Evolutionary conservation across 192 early-diverging fungal species (phyloP).

Genomic region (Jimgerdemannia lactiflua): DNA sequence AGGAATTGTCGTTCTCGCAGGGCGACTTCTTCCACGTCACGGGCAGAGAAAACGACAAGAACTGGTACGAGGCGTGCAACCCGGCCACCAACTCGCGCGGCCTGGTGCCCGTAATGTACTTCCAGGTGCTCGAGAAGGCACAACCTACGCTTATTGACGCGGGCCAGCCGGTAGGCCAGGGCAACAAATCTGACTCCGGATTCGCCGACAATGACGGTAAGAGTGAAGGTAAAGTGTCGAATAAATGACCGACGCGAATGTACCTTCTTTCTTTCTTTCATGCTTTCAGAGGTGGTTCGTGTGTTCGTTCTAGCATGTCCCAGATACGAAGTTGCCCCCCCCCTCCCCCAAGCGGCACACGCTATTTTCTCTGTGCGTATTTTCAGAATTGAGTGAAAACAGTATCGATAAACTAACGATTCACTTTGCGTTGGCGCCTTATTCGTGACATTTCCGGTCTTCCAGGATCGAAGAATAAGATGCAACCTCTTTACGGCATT

Average conservation of each 20-base stretch:
- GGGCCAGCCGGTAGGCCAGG: background rate
- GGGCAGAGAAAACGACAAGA: slow-evolving; percentile 62
- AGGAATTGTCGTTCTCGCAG: slow-evolving; percentile 69
- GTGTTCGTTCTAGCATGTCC: background rate
- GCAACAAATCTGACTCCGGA: slow-evolving; percentile 12
- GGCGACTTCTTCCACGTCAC: slow-evolving; percentile 77
- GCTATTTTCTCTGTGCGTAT: no score
- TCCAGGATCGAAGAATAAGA: background rate
- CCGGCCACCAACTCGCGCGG: slow-evolving; percentile 69
- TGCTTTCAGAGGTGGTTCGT: background rate
- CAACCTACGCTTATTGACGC: slow-evolving; percentile 19
- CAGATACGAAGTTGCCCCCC: no score
- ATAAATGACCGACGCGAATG: background rate
- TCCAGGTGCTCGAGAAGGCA: slow-evolving; percentile 66
- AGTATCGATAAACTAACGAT: background rate
- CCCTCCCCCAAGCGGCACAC: no score
- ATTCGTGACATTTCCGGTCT: no score
- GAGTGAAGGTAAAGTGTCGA: background rate
- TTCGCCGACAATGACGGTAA: slow-evolving; percentile 14
- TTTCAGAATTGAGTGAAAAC: no score
- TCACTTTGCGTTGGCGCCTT: no score
- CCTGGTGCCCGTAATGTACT: slow-evolving; percentile 67
- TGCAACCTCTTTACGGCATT: slow-evolving; percentile 59
- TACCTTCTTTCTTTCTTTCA: background rate
- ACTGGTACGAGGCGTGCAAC: slow-evolving; percentile 76